phyloP scores from a whole-genome alignment of 1,139 yeast species.

The Hansenula anomala region DNA sequence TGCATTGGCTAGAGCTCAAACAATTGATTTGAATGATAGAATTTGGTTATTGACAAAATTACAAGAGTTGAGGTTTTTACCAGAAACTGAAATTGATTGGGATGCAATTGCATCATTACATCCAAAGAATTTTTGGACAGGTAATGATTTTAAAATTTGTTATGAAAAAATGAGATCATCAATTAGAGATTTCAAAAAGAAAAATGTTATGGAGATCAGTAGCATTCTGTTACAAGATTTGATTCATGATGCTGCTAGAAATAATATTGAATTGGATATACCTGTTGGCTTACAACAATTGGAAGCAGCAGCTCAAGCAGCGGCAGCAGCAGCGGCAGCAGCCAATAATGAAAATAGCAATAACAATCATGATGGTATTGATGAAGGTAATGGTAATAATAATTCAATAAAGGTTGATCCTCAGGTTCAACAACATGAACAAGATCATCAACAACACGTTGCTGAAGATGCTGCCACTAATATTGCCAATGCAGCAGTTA shows the following conservation, averaged over 20 bases:
- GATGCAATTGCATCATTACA: constrained; percentile 43
- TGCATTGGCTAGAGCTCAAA: constrained; percentile 44
- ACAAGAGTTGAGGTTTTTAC: constrained; percentile 42
- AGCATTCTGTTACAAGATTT: constrained; percentile 20
- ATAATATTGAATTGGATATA: constrained; percentile 12
- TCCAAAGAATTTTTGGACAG: constrained; percentile 39
- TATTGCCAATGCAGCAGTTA: constrained; percentile 16
- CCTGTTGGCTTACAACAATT: constrained; percentile 17
- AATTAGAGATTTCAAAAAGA: constrained; percentile 35
- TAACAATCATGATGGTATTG: too few species aligned
- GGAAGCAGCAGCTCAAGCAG: too few species aligned
- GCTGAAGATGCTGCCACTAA: constrained; percentile 5
- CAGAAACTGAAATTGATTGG: constrained; percentile 61
- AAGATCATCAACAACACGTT: too few species aligned
- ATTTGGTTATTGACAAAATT: constrained; percentile 53
- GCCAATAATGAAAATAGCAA: too few species aligned
- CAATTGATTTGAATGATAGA: constrained; percentile 46
- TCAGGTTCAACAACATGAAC: too few species aligned
- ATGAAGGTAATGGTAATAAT: too few species aligned
- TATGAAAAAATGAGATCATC: constrained; percentile 40
- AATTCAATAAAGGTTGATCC: too few species aligned
- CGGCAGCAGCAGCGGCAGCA: too few species aligned
- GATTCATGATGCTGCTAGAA: constrained; percentile 16
- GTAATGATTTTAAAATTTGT: constrained; percentile 39
- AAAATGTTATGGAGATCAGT: constrained; percentile 34